Percentiles rank a stretch among this genome's conserved stretches.
Conservation (phyloP, 2,329 filamentous ascomycete species). For the Dryadomyces quercus-mongolicae region DNA sequence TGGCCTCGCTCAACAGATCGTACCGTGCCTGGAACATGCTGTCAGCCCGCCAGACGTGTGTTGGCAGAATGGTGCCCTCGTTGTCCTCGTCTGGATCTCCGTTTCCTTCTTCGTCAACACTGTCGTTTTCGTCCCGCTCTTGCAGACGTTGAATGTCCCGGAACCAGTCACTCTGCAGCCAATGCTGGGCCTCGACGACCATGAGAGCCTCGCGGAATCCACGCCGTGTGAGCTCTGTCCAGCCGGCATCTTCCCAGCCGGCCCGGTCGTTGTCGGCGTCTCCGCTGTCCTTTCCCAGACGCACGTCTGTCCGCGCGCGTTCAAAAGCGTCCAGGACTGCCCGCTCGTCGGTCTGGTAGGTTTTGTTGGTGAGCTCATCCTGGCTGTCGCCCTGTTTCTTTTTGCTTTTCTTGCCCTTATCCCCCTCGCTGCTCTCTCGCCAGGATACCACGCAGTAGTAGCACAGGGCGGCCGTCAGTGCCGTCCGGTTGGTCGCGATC, state of each 20-base stretch:
- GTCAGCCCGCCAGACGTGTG: constrained; percentile 37
- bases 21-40: constrained; percentile 68
- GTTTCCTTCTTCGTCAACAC: constrained; percentile 23
- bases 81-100: constrained; percentile 12
- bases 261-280: constrained; percentile 18
- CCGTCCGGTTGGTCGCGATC: constrained; percentile 34
- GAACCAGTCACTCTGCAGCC: constrained; percentile 55
- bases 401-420: background rate
- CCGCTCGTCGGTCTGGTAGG: constrained; percentile 34
- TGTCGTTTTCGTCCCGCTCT: constrained; percentile 20
- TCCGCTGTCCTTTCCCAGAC: no score
- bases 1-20: constrained; percentile 56
- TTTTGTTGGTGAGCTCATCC: constrained; percentile 18
- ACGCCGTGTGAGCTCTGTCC: constrained; percentile 32
- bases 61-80: constrained; percentile 15
- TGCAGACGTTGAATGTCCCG: constrained; percentile 43
- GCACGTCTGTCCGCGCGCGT: constrained; percentile 3
- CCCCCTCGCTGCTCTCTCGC: background rate
- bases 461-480: constrained; percentile 47
- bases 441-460: constrained; percentile 41
- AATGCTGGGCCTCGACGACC: constrained; percentile 41
- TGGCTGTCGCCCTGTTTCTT: background rate
- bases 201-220: constrained; percentile 52
- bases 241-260: constrained; percentile 37
- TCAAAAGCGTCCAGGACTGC: constrained; percentile 31